Base-by-base conservation (phyloP, 2,329 filamentous ascomycete genomes). In the Sordariomycetes sp. region DNA sequence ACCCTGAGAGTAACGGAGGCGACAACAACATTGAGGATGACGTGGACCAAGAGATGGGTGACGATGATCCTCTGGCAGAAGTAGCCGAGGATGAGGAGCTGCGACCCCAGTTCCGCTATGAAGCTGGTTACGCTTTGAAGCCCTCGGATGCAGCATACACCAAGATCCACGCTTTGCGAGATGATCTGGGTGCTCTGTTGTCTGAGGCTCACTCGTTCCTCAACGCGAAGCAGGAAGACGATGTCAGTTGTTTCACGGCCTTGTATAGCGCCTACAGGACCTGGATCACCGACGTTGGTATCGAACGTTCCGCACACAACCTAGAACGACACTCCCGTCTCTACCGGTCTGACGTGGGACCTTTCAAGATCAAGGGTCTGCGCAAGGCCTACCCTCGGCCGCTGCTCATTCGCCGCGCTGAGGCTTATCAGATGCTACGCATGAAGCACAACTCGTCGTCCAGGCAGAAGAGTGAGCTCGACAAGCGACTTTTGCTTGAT, bases 281-380 rank as follows among this genome's bases (percentile, higher is more conserved):
- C 8, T 98, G 88, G 87, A 96, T 98, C 48, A 87, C 94, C 2
- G 92, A 98, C 49, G 88, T 98, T 26, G 92, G 93, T 14, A 93
- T 95, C 39, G 92, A 98, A 59, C 75, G 90, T 39, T 95, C 90
- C 14, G 90, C 92, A 1, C 92, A 95, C 54, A 85, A 93, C 3
- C 67, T 96, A 8, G 92, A 98, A 54, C 74, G 92, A 15, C 80
- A 96, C 11, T 76, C 83, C 5, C 76, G 87, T 34, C 72, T 98
- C 1, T 82, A 95, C 52, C 79, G 81, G 47, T 81, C 86, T 6
- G 92, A 98, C 48, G 82, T 88, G 39, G 78, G 86, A 17, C 84
- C 90, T 0, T 98, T 95, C 67, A 95, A 94, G 59, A 85, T 95
- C 51, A 94, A 83, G 44, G 92, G 92, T 5, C 66, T 94, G 16